Conservation (phyloP, 805 yeast species). For the Ogataea neopini region DNA sequence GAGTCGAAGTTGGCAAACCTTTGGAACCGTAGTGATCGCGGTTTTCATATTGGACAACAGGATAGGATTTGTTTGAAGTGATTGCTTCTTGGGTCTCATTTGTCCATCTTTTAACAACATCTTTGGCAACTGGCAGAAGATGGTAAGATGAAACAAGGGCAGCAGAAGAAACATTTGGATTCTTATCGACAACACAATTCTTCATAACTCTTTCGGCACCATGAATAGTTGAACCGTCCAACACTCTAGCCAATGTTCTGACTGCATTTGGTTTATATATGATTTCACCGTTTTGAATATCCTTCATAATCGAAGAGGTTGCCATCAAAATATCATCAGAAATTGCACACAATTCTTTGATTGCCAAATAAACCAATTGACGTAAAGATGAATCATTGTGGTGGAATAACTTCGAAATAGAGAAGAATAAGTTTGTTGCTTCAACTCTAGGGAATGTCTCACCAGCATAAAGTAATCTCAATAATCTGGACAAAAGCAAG, state of each 20-base stretch:
- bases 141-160: conserved; percentile 91
- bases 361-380: conserved; percentile 91
- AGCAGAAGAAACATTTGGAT: conserved; percentile 89
- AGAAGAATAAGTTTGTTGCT: conserved; percentile 89
- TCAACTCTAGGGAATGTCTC: conserved; percentile 85
- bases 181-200: conserved; percentile 87
- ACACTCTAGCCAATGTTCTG: conserved; percentile 84
- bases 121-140: conserved; percentile 83
- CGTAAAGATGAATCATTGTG: conserved; percentile 85
- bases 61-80: conserved; percentile 56
- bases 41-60: conserved; percentile 48
- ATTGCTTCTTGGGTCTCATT: conserved; percentile 95
- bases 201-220: conserved; percentile 91
- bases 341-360: conserved; percentile 81
- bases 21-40: conserved; percentile 58
- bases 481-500: conserved; percentile 72
- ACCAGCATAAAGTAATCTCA: conserved; percentile 81
- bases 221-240: conserved; percentile 88
- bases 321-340: conserved; percentile 96
- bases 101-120: conserved; percentile 89
- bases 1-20: conserved; percentile 66
- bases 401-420: conserved; percentile 92
- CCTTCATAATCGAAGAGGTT: conserved; percentile 97
- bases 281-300: conserved; percentile 85
- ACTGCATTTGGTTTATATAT: conserved; percentile 93